Percentiles rank a stretch among this genome's conserved stretches.
Evolutionary conservation across 1,284 basidiomycete species (phyloP).

Genomic region (Porogramme epimiltina): DNA sequence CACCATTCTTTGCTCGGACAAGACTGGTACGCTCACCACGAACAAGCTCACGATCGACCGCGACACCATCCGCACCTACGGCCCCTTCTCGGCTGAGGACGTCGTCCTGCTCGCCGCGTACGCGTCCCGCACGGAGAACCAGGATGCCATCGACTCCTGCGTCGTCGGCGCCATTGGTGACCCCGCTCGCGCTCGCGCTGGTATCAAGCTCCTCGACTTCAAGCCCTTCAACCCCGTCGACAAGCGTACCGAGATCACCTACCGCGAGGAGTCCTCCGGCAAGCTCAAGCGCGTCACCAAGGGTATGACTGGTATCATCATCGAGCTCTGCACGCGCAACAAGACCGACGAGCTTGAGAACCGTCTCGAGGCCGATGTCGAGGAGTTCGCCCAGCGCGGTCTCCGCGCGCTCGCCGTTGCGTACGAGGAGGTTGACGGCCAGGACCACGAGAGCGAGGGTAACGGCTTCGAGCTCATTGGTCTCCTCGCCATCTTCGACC

Average conservation of each 20-base stretch:
- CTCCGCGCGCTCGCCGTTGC: conserved; percentile 97
- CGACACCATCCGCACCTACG: conserved; percentile 90
- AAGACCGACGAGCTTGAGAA: conserved; percentile 93
- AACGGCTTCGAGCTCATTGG: conserved; percentile 98
- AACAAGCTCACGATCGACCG: conserved; percentile 99
- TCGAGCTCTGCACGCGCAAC: conserved; percentile 95
- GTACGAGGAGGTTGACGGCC: conserved; percentile 88
- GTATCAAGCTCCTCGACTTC: conserved; percentile 97
- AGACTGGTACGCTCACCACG: conserved; percentile 96
- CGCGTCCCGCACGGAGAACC: conserved; percentile 97
- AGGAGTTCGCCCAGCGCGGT: conserved; percentile 95
- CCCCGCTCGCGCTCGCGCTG: conserved; percentile 75
- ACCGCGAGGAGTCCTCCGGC: conserved; percentile 90
- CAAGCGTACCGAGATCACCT: conserved; percentile 99
- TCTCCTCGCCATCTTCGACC: conserved; percentile 97
- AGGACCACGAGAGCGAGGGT: conserved; percentile 81
- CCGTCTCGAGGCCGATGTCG: conserved; percentile 91
- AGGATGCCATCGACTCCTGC: conserved; percentile 94
- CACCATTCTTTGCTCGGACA: conserved; percentile 96
- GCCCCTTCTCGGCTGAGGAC: conserved; percentile 86
- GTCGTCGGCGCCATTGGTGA: conserved; percentile 85
- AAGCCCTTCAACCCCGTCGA: conserved; percentile 99
- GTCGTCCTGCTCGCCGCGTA: conserved; percentile 94
- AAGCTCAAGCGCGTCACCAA: conserved; percentile 98
- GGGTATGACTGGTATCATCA: conserved; percentile 98